Evolutionary conservation across 139 green algal species (phyloP).

Genomic region (Desmodesmus armatus): DNA sequence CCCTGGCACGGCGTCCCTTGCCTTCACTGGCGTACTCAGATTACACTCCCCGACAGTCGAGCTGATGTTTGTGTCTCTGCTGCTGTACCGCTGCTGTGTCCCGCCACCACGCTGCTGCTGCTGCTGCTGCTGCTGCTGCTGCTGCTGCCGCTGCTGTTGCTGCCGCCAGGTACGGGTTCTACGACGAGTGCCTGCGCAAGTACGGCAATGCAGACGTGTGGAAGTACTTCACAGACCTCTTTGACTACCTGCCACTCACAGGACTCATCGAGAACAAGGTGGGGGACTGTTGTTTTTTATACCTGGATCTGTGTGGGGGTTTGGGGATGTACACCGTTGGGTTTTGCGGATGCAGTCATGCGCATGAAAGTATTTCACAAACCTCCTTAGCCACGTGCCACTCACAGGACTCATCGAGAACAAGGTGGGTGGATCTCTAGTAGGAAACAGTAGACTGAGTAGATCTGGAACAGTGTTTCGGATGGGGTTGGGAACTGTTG

Average conservation of each 20-base stretch:
- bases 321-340: constrained; percentile 6
- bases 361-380: constrained; percentile 98
- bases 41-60: no score
- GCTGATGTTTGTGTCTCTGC: no score
- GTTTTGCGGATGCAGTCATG: no score
- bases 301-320: no score
- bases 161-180: constrained; percentile 92
- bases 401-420: constrained; percentile 96
- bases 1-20: no score
- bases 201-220: constrained; percentile 99
- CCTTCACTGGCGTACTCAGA: no score
- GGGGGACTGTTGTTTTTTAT: no score
- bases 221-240: constrained; percentile 99
- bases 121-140: background rate
- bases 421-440: constrained; percentile 79
- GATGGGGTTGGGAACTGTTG: background rate
- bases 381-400: constrained; percentile 99
- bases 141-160: background rate
- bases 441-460: no score
- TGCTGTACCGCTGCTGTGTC: background rate
- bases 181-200: constrained; percentile 99
- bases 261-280: constrained; percentile 95
- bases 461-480: no score
- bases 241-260: constrained; percentile 99
- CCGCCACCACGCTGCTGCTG: no score